These are phyloP conservation scores for Chloropicon primus DNA, from an alignment of 139 green algal genomes.

Conservation along the genomic window DNA sequence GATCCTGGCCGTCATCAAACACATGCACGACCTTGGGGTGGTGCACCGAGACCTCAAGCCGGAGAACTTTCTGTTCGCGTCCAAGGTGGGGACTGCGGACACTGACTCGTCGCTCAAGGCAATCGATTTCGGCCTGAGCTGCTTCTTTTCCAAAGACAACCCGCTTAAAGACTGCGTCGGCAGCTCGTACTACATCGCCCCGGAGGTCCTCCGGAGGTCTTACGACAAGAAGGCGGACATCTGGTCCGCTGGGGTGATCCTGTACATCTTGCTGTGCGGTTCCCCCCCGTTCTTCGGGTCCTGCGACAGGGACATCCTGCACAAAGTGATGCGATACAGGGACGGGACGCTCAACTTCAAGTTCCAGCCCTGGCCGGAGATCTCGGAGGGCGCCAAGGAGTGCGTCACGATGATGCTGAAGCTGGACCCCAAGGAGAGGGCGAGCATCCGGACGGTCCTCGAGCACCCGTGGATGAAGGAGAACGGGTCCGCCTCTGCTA, in stretches of 20 bases:
- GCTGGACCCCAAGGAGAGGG: conserved; percentile 61
- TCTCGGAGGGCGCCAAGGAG: conserved; percentile 25
- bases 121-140: conserved; percentile 62
- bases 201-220: conserved; percentile 11
- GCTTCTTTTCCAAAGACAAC: conserved; percentile 29
- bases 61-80: conserved; percentile 94
- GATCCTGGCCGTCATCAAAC: conserved; percentile 75
- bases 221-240: conserved; percentile 38
- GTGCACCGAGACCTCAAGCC: conserved; percentile 76
- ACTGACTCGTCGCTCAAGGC: conserved; percentile 35
- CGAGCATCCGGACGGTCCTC: conserved; percentile 63
- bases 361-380: not conserved
- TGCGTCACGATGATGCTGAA: conserved; percentile 1
- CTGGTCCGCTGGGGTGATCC: conserved; percentile 54
- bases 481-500: conserved; percentile 17
- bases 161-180: conserved; percentile 14
- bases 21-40: conserved; percentile 87
- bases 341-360: not conserved
- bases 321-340: conserved; percentile 15
- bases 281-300: conserved; percentile 85
- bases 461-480: conserved; percentile 81
- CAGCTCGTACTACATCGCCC: conserved; percentile 24
- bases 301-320: conserved; percentile 72
- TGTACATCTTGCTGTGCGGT: conserved; percentile 74
- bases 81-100: conserved; percentile 22